These are phyloP conservation scores for Zea mays DNA, from an alignment of 176 grass and related monocot genomes.

Conservation along the genomic window DNA sequence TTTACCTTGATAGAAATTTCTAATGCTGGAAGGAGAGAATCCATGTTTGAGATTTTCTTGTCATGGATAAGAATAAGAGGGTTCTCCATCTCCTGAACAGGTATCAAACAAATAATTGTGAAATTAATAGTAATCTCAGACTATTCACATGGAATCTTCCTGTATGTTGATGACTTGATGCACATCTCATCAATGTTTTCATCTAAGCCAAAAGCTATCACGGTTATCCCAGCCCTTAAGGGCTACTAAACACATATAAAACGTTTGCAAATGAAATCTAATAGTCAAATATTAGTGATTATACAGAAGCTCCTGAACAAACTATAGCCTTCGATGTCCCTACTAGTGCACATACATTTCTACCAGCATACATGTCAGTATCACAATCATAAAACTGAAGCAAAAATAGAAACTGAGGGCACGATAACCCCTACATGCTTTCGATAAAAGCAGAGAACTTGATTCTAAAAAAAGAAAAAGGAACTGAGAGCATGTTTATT, in stretches of 20 bases:
- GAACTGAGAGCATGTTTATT: background rate
- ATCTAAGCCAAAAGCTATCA: slow-evolving; percentile 7
- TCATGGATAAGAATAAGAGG: slow-evolving; percentile 95
- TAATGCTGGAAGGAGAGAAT: slow-evolving; percentile 68
- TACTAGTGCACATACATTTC: background rate
- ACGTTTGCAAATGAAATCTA: background rate
- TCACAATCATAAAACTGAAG: slow-evolving; percentile 16
- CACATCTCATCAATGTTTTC: background rate
- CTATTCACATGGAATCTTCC: background rate
- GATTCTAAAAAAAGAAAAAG: background rate
- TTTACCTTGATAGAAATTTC: slow-evolving; percentile 81
- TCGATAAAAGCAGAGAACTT: background rate
- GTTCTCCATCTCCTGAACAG: slow-evolving; percentile 72
- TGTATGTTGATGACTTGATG: background rate
- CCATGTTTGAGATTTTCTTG: slow-evolving; percentile 90
- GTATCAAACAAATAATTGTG: slow-evolving; percentile 29
- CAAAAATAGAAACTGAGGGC: slow-evolving; percentile 1
- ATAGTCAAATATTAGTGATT: slow-evolving; percentile 2
- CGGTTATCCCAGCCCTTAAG: background rate
- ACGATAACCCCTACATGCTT: background rate
- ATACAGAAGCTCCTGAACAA: slow-evolving; percentile 16
- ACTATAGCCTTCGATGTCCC: background rate
- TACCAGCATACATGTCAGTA: slow-evolving; percentile 1
- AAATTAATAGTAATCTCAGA: background rate
- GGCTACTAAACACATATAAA: slow-evolving; percentile 1